Conservation (phyloP, 2,329 filamentous ascomycete genomes). For the Pseudogymnoascus sp. region DNA sequence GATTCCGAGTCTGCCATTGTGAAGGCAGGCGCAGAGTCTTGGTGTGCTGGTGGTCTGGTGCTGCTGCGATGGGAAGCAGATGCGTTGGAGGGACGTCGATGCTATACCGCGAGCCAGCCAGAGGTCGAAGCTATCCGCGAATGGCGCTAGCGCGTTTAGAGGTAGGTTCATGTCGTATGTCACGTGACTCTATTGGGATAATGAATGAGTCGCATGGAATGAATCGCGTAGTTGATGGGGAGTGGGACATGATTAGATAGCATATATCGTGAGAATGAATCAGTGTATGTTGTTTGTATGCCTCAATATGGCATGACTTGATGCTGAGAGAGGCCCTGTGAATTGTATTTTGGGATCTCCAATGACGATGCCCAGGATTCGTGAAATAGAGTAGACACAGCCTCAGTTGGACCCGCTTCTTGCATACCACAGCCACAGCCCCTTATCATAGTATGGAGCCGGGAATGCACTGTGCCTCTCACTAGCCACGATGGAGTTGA, state of each 20-base stretch:
- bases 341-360: neutral
- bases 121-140: constrained; percentile 7
- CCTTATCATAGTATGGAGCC: neutral
- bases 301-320: neutral
- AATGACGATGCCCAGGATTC: constrained; percentile 6
- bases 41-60: neutral
- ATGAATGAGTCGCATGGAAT: neutral
- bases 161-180: neutral
- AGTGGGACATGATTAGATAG: neutral
- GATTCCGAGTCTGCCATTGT: constrained; percentile 53
- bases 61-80: neutral
- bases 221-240: neutral
- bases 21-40: constrained; percentile 14
- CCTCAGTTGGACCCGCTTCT: neutral
- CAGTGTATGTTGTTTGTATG: neutral
- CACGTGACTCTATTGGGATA: neutral
- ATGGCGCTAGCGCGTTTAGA: neutral
- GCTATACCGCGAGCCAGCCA: neutral
- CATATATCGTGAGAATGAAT: neutral
- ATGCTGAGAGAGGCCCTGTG: neutral
- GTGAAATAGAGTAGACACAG: neutral
- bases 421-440: neutral
- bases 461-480: neutral
- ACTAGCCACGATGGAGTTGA: constrained; percentile 1
- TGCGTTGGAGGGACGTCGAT: neutral